Conservation (phyloP, 495 filamentous ascomycete genomes). For the Terfezia claveryi region DNA sequence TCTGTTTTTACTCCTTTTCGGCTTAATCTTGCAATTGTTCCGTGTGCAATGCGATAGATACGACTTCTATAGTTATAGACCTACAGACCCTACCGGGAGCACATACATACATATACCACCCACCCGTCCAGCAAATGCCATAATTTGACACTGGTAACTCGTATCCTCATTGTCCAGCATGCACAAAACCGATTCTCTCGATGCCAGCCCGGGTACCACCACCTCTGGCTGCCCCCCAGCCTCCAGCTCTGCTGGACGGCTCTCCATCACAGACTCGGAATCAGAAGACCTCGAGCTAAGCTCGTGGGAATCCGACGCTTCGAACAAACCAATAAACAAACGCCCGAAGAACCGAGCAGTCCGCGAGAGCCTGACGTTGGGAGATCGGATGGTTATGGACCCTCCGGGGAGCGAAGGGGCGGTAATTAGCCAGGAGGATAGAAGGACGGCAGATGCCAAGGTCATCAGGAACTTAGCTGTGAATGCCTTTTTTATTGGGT, state of each 20-base stretch:
- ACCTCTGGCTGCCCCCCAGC: not conserved
- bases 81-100: too few relatives aligned
- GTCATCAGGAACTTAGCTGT: conserved; percentile 43
- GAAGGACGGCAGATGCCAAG: conserved; percentile 44
- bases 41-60: too few relatives aligned
- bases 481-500: conserved; percentile 53
- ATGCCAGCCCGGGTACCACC: too few relatives aligned
- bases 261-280: not conserved
- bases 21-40: too few relatives aligned
- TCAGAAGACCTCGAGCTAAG: not conserved
- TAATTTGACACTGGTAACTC: too few relatives aligned
- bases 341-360: conserved; percentile 5
- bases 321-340: not conserved
- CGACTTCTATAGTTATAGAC: too few relatives aligned
- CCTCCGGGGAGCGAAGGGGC: conserved; percentile 35
- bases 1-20: too few relatives aligned
- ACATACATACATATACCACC: too few relatives aligned
- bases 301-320: not conserved
- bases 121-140: too few relatives aligned
- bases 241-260: not conserved
- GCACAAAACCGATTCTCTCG: too few relatives aligned
- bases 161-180: too few relatives aligned
- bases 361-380: conserved; percentile 4
- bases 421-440: conserved; percentile 35
- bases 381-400: conserved; percentile 22